phyloP scores from a whole-genome alignment of 371 early-diverging fungal species.

The Batkoa obscura region DNA sequence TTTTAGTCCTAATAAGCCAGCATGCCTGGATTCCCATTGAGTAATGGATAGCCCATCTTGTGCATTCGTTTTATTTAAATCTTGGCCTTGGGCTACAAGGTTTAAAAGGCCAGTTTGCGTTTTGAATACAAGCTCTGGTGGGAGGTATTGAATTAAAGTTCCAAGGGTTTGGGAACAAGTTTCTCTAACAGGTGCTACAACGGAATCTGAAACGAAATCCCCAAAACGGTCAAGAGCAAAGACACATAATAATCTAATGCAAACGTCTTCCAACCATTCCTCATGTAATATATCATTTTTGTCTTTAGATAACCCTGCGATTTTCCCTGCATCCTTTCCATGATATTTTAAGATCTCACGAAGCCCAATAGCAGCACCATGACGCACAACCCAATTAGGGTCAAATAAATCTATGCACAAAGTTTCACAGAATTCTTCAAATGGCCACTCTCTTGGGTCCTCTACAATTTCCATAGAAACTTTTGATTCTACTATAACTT shows the following conservation, averaged over 20 bases:
- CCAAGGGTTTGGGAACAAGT: conserved; percentile 88
- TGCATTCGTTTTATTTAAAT: conserved; percentile 10
- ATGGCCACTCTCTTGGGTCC: conserved; percentile 59
- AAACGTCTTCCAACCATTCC: conserved; percentile 68
- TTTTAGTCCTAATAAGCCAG: conserved; percentile 86
- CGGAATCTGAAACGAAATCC: conserved; percentile 90
- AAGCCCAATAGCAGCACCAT: conserved; percentile 90
- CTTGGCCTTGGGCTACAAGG: neutral
- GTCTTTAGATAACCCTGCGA: conserved; percentile 19
- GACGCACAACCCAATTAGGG: conserved; percentile 85
- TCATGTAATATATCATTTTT: conserved; percentile 50
- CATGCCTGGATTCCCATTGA: conserved; percentile 86
- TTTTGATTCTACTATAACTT: neutral
- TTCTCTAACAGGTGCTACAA: conserved; percentile 89
- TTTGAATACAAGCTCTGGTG: conserved; percentile 24
- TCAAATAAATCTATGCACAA: conserved; percentile 77
- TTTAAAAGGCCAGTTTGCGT: conserved; percentile 28
- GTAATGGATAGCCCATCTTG: conserved; percentile 10
- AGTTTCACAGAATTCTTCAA: conserved; percentile 74
- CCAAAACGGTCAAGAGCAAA: conserved; percentile 89
- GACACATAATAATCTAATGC: conserved; percentile 75
- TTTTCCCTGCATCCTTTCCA: conserved; percentile 57
- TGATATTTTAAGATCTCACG: conserved; percentile 73
- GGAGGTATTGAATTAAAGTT: conserved; percentile 53
- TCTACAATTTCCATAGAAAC: neutral